phyloP scores from a whole-genome alignment of 768 basidiomycete species.

The Polyporus arcularius region DNA sequence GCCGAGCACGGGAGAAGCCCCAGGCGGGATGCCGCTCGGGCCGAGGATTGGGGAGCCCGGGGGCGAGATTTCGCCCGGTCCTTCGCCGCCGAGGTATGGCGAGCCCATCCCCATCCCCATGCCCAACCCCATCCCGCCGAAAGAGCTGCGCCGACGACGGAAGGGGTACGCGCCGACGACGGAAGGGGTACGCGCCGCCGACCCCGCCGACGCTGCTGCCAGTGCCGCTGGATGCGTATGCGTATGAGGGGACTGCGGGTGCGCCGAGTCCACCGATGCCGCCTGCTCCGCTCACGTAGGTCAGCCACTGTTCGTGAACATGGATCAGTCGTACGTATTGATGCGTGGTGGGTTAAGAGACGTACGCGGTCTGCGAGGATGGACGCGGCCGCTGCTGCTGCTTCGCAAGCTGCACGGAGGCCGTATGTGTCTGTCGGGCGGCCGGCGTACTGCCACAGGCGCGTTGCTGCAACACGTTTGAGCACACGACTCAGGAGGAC shows the following conservation, averaged over 20 bases:
- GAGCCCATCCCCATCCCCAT: not conserved
- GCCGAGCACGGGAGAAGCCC: no score
- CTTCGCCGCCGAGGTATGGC: no score
- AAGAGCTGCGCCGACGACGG: constrained; percentile 10
- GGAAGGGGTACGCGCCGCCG: not conserved
- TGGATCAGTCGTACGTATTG: not conserved
- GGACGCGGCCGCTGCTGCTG: constrained; percentile 65
- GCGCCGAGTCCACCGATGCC: not conserved
- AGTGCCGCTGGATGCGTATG: not conserved
- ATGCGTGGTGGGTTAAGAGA: not conserved
- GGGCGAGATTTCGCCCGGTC: not conserved
- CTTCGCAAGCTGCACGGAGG: constrained; percentile 55
- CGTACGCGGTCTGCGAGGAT: constrained; percentile 16
- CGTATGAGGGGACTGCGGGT: not conserved
- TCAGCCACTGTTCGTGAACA: not conserved
- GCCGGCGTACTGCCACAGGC: constrained; percentile 53
- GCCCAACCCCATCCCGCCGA: not conserved
- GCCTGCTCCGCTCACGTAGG: not conserved
- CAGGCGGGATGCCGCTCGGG: not conserved
- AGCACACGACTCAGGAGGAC: not conserved
- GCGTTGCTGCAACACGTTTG: constrained; percentile 43
- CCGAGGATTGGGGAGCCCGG: not conserved
- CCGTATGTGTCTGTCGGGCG: constrained; percentile 46
- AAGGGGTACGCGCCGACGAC: not conserved
- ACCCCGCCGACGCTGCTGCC: no score